Conservation (phyloP, 208 protist species). For the Vickermania ingenoplastis region DNA sequence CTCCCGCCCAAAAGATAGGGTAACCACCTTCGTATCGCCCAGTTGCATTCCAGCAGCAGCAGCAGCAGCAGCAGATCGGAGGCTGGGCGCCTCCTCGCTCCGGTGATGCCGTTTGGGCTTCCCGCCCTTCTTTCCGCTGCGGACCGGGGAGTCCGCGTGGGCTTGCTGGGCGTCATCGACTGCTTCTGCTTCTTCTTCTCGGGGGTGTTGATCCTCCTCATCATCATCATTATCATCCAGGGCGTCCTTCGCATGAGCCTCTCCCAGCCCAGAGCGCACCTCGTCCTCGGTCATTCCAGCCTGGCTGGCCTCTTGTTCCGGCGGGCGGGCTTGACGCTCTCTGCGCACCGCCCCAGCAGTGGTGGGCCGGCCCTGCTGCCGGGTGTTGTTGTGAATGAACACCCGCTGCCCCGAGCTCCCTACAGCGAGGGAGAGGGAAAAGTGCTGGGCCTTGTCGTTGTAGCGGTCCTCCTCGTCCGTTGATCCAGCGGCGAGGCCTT, state of each 20-base stretch:
- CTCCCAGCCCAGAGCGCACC: background rate
- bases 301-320: background rate
- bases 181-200: too few relatives aligned
- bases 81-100: background rate
- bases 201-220: too few relatives aligned
- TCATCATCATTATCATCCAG: too few relatives aligned
- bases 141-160: background rate
- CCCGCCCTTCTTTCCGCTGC: background rate
- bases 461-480: background rate
- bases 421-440: constrained; percentile 44
- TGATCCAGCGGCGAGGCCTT: background rate
- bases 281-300: background rate
- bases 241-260: background rate
- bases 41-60: background rate
- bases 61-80: background rate
- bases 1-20: constrained; percentile 84
- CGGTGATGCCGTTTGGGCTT: background rate
- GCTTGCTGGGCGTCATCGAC: too few relatives aligned
- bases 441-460: constrained; percentile 13
- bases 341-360: constrained; percentile 19
- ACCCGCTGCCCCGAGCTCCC: constrained; percentile 67
- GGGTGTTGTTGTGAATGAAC: constrained; percentile 84
- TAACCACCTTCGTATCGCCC: constrained; percentile 29
- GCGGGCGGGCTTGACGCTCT: constrained; percentile 4
- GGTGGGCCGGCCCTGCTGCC: constrained; percentile 19